Evolutionary conservation across 768 basidiomycete species (phyloP), one percentile per base, ranked within the genome.

Genomic region (Boletus bicolor): DNA sequence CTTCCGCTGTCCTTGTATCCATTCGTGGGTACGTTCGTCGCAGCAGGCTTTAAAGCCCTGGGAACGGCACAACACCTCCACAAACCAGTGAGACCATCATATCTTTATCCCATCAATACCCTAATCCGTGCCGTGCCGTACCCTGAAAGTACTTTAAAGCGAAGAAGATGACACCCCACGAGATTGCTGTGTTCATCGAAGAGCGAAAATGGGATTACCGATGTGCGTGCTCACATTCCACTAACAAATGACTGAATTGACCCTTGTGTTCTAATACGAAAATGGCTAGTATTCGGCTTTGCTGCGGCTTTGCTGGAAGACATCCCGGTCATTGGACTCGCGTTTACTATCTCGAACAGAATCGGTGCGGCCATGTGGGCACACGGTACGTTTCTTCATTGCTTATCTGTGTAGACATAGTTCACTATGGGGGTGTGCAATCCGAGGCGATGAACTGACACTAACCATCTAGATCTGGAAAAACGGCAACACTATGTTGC

Each of bases 281-380:
- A 30, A 26, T 21, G 4, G 44, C 2, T 39, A 93, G 91, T 79
- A 0, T 97, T 97, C 64, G 94, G 94, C 5, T 94, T 96, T 67
- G 70, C 82, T 0, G 90, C 94, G 0, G 85, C 92, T 0, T 73
- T 96, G 6, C 75, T 94, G 3, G 94, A 97, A 71, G 79, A 81
- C 2, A 72, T 96, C 0, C 94, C 94, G 0, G 79, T 97, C 55
- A 64, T 93, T 4, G 94, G 94, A 0, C 73, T 96, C 5, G 71
- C 88, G 10, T 92, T 92, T 67, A 86, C 86, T 2, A 77, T 96
- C 17, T 93, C 91, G 0, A 95, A 96, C 67, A 79, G 91, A 7
- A 82, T 96, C 26, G 93, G 93, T 7, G 94, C 91, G 3, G 93
- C 93, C 1, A 96, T 97, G 94, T 97, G 93, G 88, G 89, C 90